Conservation (phyloP, 148 eudicot genomes). For the Persicaria maculosa region DNA sequence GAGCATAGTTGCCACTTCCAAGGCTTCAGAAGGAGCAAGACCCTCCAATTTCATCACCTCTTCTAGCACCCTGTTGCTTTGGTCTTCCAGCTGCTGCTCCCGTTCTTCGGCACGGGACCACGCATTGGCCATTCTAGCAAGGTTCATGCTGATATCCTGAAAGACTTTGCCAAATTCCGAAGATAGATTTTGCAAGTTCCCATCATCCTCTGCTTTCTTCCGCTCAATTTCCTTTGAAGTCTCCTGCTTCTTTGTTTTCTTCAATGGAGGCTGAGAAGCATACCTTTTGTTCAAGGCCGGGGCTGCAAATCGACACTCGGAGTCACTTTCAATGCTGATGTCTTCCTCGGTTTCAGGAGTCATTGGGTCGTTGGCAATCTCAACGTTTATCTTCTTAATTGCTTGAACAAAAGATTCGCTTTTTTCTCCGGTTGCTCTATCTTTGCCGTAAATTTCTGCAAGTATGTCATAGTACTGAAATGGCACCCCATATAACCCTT, state of each 20-base stretch:
- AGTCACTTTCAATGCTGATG: background rate
- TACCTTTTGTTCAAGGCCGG: background rate
- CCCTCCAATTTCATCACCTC: constrained; percentile 1
- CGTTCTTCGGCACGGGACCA: background rate
- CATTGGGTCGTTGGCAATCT: background rate
- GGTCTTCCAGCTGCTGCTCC: background rate
- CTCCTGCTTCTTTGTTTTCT: background rate
- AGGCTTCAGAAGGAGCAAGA: constrained; percentile 1
- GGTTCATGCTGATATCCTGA: background rate
- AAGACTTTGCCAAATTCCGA: background rate
- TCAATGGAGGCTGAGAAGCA: constrained; percentile 1
- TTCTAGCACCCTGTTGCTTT: background rate
- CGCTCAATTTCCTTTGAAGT: background rate
- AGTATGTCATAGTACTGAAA: constrained; percentile 2
- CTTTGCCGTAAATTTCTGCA: background rate
- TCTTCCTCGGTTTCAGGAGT: constrained; percentile 4
- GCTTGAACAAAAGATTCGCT: constrained; percentile 8
- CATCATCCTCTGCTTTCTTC: background rate
- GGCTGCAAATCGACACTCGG: constrained; percentile 1
- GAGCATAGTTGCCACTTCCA: constrained; percentile 1
- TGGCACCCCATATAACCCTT: constrained; percentile 1
- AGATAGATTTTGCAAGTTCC: background rate
- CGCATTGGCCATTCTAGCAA: background rate
- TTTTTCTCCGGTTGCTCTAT: background rate
- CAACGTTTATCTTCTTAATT: constrained; percentile 1